A percentile compares a stretch with the other conserved stretches of the same genome.
These are phyloP conservation scores for Falciphora oryzae DNA, from an alignment of 2,329 filamentous ascomycete genomes.

Conservation along the genomic window DNA sequence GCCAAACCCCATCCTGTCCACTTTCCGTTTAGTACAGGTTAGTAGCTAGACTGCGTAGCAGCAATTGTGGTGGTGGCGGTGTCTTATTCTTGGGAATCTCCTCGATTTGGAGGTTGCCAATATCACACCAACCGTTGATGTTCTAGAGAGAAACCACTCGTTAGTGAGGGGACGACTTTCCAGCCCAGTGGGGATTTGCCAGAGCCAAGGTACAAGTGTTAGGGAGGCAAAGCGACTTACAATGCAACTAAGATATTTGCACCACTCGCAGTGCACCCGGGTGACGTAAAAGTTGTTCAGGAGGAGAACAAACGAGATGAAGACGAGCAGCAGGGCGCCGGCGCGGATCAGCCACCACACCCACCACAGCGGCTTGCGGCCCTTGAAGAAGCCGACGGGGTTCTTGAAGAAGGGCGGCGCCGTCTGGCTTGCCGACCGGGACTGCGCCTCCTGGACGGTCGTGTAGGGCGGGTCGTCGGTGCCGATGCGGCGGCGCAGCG, in stretches of 20 bases:
- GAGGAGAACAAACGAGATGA: slow-evolving; percentile 80
- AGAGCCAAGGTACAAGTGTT: neutral
- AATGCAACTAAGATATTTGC: slow-evolving; percentile 90
- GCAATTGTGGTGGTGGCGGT: neutral
- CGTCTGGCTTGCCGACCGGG: slow-evolving; percentile 31
- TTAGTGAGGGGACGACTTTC: neutral
- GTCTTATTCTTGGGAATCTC: slow-evolving; percentile 6
- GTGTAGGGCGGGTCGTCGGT: slow-evolving; percentile 62
- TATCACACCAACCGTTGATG: slow-evolving; percentile 63
- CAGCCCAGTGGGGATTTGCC: neutral
- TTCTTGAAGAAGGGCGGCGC: slow-evolving; percentile 53
- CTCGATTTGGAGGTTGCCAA: slow-evolving; percentile 28
- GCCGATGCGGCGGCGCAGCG: slow-evolving; percentile 68
- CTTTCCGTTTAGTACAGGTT: neutral
- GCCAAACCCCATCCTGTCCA: neutral
- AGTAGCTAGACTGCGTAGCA: neutral
- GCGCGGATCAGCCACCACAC: slow-evolving; percentile 88
- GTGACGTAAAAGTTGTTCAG: slow-evolving; percentile 87
- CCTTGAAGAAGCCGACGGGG: slow-evolving; percentile 79
- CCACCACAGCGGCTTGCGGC: slow-evolving; percentile 93
- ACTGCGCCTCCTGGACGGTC: slow-evolving; percentile 51
- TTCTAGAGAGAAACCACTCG: slow-evolving; percentile 34
- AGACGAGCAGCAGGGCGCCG: slow-evolving; percentile 69
- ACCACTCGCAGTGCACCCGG: slow-evolving; percentile 76
- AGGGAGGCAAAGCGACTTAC: slow-evolving; percentile 49